Percentiles rank a stretch among this genome's conserved stretches.
These are phyloP conservation scores for Lipomyces japonicus DNA, from an alignment of 805 yeast species.

Conservation along the genomic window DNA sequence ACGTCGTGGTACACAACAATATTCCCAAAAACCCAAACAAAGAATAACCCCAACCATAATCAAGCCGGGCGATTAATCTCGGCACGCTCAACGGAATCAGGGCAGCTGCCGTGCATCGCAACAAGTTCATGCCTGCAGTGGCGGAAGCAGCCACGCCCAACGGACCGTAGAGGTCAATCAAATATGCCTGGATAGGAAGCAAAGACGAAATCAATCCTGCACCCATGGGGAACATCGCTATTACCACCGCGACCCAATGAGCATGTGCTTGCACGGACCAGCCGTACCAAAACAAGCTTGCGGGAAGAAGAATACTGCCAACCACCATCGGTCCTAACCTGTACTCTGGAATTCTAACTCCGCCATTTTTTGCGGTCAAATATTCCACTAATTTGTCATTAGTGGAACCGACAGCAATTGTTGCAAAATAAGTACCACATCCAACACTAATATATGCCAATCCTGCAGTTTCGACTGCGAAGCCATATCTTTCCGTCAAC, in stretches of 20 bases:
- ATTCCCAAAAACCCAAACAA: conserved; percentile 21
- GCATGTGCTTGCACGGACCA: conserved; percentile 22
- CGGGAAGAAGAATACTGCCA: conserved; percentile 47
- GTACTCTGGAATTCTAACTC: conserved; percentile 46
- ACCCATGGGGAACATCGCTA: conserved; percentile 22
- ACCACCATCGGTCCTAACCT: conserved; percentile 50
- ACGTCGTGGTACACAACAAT: conserved; percentile 13
- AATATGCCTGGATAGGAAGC: conserved; percentile 25
- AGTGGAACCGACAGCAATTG: conserved; percentile 43
- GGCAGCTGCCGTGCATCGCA: conserved; percentile 26
- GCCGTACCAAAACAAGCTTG: conserved; percentile 46
- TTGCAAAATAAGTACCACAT: conserved; percentile 47
- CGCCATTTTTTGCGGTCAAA: conserved; percentile 20
- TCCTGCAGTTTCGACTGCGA: conserved; percentile 56
- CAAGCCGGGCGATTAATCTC: conserved; percentile 7
- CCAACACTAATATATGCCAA: conserved; percentile 59
- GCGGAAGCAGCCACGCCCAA: conserved; percentile 27
- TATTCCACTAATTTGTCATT: conserved; percentile 20
- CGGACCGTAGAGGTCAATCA: conserved; percentile 25
- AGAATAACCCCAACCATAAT: conserved; percentile 27
- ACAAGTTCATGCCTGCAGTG: conserved; percentile 23
- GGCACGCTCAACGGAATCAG: conserved; percentile 25
- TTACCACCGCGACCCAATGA: conserved; percentile 20
- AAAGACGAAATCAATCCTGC: conserved; percentile 21
- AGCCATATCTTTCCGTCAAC: conserved; percentile 47